Percentiles rank a stretch among this genome's conserved stretches.
These are phyloP conservation scores for Sclerotinia trifoliorum DNA, from an alignment of 2,329 filamentous ascomycete species.

Conservation along the genomic window DNA sequence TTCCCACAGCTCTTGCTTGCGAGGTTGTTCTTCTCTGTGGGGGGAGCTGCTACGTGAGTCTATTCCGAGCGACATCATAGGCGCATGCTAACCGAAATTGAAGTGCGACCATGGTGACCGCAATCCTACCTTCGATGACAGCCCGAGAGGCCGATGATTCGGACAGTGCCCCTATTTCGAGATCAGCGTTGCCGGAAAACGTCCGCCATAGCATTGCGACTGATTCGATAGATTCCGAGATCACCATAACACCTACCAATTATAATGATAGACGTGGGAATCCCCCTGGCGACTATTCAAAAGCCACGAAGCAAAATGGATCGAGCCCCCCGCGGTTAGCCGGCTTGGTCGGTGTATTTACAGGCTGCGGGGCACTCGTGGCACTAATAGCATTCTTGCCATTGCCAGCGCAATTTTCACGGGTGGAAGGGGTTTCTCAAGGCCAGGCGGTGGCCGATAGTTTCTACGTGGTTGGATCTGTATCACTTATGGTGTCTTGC, in stretches of 20 bases:
- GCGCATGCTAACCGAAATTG: slow-evolving; percentile 22
- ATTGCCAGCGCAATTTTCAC: slow-evolving; percentile 75
- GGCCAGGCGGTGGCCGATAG: slow-evolving; percentile 74
- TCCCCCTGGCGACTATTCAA: slow-evolving; percentile 23
- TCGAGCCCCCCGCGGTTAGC: slow-evolving; percentile 65
- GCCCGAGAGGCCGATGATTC: slow-evolving; percentile 40
- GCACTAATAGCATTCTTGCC: slow-evolving; percentile 82
- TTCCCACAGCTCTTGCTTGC: slow-evolving; percentile 87
- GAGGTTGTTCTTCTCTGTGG: slow-evolving; percentile 82
- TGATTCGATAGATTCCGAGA: slow-evolving; percentile 69
- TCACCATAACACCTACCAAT: slow-evolving; percentile 69
- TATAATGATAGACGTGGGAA: slow-evolving; percentile 38
- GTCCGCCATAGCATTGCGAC: slow-evolving; percentile 57
- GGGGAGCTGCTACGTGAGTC: slow-evolving; percentile 78
- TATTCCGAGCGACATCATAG: slow-evolving; percentile 14
- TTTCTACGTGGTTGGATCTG: slow-evolving; percentile 79
- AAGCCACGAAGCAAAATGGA: slow-evolving; percentile 30
- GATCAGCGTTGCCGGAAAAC: slow-evolving; percentile 28
- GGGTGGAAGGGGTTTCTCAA: slow-evolving; percentile 68
- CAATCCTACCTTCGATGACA: slow-evolving; percentile 75
- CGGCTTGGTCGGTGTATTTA: slow-evolving; percentile 88
- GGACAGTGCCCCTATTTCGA: slow-evolving; percentile 26
- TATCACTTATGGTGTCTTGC: slow-evolving; percentile 70
- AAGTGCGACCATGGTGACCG: slow-evolving; percentile 92
- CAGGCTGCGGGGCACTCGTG: slow-evolving; percentile 85